Evolutionary conservation across 2,329 filamentous ascomycete genomes (phyloP).

Genomic region (Pseudogymnoascus sp.): DNA sequence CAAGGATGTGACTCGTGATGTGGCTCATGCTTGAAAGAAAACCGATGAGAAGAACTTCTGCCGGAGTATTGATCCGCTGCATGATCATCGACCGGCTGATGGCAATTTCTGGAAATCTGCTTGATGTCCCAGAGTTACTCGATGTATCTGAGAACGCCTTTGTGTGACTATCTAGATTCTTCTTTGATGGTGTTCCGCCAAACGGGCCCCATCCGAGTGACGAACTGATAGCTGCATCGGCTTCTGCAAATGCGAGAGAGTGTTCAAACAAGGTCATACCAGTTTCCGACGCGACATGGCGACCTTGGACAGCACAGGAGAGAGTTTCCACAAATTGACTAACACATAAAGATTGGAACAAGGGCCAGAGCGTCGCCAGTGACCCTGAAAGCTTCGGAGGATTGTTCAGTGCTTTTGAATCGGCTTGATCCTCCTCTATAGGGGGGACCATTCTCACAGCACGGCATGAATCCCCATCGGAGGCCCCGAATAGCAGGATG

Average conservation of each 20-base stretch:
- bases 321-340: conserved; percentile 88
- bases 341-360: conserved; percentile 62
- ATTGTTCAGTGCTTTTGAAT: conserved; percentile 21
- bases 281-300: conserved; percentile 73
- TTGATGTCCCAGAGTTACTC: conserved; percentile 19
- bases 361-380: conserved; percentile 66
- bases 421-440: conserved; percentile 38
- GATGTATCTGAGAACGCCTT: conserved; percentile 11
- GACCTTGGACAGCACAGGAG: conserved; percentile 80
- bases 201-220: conserved; percentile 65
- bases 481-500: conserved; percentile 63
- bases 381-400: conserved; percentile 51
- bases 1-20: conserved; percentile 74
- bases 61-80: conserved; percentile 76
- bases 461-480: conserved; percentile 67
- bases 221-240: conserved; percentile 78
- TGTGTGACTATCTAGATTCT: background rate
- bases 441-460: conserved; percentile 65
- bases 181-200: conserved; percentile 23
- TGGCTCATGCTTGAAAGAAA: conserved; percentile 88
- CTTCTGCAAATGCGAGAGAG: conserved; percentile 91
- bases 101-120: conserved; percentile 37
- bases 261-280: conserved; percentile 97
- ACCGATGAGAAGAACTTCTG: conserved; percentile 80
- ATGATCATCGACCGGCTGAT: conserved; percentile 63